Conservation (phyloP, 108 stramenopile species). For the Nitzschia palea region DNA sequence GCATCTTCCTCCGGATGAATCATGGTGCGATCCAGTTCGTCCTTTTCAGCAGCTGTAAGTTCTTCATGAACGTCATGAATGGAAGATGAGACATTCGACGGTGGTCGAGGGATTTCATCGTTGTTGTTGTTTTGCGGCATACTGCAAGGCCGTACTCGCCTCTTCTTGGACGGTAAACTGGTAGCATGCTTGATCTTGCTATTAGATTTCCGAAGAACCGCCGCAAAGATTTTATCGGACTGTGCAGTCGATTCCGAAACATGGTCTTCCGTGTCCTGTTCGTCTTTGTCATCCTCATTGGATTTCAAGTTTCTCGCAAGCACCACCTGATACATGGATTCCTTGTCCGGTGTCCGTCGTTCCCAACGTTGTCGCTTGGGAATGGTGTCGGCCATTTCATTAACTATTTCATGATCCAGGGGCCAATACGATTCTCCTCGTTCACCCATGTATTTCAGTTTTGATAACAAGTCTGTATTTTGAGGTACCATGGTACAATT, state of each 20-base stretch:
- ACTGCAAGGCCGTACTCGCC: too few relatives aligned
- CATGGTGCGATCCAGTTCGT: slow-evolving; percentile 9
- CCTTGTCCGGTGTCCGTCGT: neutral
- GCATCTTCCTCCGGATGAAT: slow-evolving; percentile 1
- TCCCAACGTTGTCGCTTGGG: slow-evolving; percentile 7
- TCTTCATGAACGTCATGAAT: neutral
- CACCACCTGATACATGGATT: neutral
- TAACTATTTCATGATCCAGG: slow-evolving; percentile 4
- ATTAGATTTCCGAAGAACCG: neutral
- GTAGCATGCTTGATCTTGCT: neutral
- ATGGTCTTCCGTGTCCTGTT: neutral
- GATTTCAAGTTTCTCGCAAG: neutral
- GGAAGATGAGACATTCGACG: neutral
- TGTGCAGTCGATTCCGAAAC: neutral
- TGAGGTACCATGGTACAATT: neutral
- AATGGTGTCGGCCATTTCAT: slow-evolving; percentile 1
- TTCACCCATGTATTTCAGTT: slow-evolving; percentile 1
- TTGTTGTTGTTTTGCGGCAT: neutral
- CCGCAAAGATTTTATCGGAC: neutral
- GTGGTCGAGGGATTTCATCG: neutral
- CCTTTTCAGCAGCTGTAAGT: slow-evolving; percentile 9
- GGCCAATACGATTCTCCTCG: slow-evolving; percentile 21
- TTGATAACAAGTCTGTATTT: neutral
- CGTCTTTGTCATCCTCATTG: neutral
- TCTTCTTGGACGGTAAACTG: neutral